These are phyloP conservation scores for Suillus bovinus DNA, from an alignment of 768 basidiomycete genomes.

Conservation along the genomic window DNA sequence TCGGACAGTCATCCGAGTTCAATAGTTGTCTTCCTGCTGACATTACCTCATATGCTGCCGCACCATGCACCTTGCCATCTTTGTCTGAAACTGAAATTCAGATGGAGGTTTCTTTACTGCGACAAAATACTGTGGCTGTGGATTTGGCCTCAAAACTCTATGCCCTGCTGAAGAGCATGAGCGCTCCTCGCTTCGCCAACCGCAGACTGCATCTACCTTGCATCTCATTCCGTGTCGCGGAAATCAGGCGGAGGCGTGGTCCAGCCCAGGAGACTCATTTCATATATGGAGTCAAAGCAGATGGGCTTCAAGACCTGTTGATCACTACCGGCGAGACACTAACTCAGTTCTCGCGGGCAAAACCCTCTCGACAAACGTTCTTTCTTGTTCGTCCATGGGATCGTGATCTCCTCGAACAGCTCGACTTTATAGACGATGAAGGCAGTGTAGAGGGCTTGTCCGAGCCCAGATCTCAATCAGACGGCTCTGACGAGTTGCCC, in stretches of 20 bases:
- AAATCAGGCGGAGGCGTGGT: background rate
- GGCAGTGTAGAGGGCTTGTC: background rate
- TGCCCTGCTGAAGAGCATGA: background rate
- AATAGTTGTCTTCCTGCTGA: background rate
- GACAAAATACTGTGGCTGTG: background rate
- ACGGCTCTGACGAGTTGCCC: background rate
- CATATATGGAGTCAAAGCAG: background rate
- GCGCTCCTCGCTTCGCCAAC: background rate
- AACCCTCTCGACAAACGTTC: background rate
- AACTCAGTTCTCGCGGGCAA: background rate
- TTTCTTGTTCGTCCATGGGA: background rate
- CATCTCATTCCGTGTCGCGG: background rate
- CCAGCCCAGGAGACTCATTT: background rate
- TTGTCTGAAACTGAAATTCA: background rate
- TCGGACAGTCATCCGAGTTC: background rate
- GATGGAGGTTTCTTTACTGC: background rate
- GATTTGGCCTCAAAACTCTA: background rate
- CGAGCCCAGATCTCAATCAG: background rate
- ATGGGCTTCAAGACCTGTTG: background rate
- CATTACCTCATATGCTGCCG: background rate
- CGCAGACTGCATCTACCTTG: constrained; percentile 1
- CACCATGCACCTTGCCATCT: background rate
- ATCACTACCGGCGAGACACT: background rate
- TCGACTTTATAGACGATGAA: background rate
- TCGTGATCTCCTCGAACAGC: background rate